phyloP scores from a whole-genome alignment of 495 filamentous ascomycete species.

The Hypoxylon cercidicola region DNA sequence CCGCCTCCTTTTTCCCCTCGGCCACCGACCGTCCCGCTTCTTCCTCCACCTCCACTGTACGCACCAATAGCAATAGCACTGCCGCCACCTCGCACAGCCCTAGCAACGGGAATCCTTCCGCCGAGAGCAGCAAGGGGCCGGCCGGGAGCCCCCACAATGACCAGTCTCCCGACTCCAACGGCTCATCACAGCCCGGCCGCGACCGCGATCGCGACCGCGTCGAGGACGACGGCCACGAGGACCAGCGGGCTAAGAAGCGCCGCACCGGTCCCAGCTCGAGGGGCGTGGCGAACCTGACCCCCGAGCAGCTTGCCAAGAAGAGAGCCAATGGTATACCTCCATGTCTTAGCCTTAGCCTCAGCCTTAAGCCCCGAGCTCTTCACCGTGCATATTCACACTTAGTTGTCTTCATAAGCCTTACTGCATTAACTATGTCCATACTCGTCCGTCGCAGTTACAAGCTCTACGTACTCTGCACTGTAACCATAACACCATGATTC shows the following conservation, averaged over 20 bases:
- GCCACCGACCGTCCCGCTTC: constrained; percentile 1
- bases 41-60: constrained; percentile 6
- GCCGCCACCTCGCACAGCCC: not conserved
- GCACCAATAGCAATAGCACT: constrained; percentile 3
- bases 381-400: constrained; percentile 14
- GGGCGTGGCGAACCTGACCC: constrained; percentile 75
- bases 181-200: constrained; percentile 9
- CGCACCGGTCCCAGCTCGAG: constrained; percentile 57
- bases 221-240: constrained; percentile 17
- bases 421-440: constrained; percentile 11
- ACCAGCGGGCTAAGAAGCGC: constrained; percentile 50
- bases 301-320: constrained; percentile 78
- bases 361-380: not conserved
- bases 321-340: constrained; percentile 72
- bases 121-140: constrained; percentile 10
- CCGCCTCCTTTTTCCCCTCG: constrained; percentile 18
- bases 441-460: not conserved
- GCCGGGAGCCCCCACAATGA: constrained; percentile 4
- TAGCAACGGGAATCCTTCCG: constrained; percentile 13
- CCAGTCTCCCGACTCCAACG: constrained; percentile 34
- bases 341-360: constrained; percentile 3
- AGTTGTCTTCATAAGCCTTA: constrained; percentile 16
- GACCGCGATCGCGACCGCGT: constrained; percentile 15
- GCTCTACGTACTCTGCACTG: not conserved
- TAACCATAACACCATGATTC: not conserved